Conservation (phyloP, 202 grass and related monocot species). For the Schoenoplectus triqueter region DNA sequence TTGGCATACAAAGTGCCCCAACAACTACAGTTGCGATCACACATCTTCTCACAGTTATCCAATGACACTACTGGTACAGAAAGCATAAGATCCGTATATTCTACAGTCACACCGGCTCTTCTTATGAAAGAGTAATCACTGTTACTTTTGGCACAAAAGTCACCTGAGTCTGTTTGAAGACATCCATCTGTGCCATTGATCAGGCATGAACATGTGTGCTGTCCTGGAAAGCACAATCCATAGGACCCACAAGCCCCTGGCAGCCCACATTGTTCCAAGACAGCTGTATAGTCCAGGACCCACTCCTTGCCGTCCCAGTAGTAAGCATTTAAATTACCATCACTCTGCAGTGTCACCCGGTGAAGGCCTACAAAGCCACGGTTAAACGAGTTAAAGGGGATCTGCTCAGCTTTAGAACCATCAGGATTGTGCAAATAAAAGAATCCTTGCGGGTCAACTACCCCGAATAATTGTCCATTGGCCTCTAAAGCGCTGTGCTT, state of each 20-base stretch:
- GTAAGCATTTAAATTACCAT: slow-evolving; percentile 77
- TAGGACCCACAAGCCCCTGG: slow-evolving; percentile 71
- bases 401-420: slow-evolving; percentile 40
- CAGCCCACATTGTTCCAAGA: slow-evolving; percentile 55
- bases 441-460: slow-evolving; percentile 59
- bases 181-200: slow-evolving; percentile 45
- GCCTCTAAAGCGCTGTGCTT: slow-evolving; percentile 47
- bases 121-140: slow-evolving; percentile 53
- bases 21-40: slow-evolving; percentile 70
- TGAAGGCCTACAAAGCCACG: slow-evolving; percentile 50
- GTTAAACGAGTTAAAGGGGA: slow-evolving; percentile 66
- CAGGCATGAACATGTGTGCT: slow-evolving; percentile 57
- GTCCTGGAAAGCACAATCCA: slow-evolving; percentile 59
- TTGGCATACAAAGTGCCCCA: slow-evolving; percentile 64
- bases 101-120: slow-evolving; percentile 53
- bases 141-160: slow-evolving; percentile 44
- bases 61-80: slow-evolving; percentile 49
- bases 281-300: slow-evolving; percentile 55
- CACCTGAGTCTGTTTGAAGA: slow-evolving; percentile 43
- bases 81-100: slow-evolving; percentile 62
- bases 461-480: slow-evolving; percentile 57
- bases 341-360: slow-evolving; percentile 70
- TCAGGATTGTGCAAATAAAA: slow-evolving; percentile 52
- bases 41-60: slow-evolving; percentile 61
- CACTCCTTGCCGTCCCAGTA: slow-evolving; percentile 65